These are phyloP conservation scores for Pseudogymnoascus sp. DNA, from an alignment of 2,329 filamentous ascomycete species.

Conservation along the genomic window DNA sequence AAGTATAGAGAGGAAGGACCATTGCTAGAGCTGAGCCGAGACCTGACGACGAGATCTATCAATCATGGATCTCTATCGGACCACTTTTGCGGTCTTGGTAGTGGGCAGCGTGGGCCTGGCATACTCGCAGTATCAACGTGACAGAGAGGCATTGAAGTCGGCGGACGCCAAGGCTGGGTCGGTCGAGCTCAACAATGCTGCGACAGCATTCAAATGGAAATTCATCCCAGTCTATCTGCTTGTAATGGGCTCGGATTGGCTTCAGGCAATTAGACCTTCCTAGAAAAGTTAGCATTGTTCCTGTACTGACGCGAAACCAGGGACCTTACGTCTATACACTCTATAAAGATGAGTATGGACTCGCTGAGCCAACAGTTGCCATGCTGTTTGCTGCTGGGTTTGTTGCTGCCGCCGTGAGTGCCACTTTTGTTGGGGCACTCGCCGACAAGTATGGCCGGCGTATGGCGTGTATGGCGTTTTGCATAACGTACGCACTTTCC, in stretches of 20 bases:
- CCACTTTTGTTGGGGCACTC: constrained; percentile 28
- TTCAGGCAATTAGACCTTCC: constrained; percentile 34
- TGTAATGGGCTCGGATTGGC: constrained; percentile 45
- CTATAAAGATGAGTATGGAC: constrained; percentile 28
- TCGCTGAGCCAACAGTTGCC: constrained; percentile 25
- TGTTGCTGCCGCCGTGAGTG: constrained; percentile 26
- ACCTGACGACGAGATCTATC: neutral
- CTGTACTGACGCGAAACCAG: constrained; percentile 38
- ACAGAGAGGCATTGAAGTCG: neutral
- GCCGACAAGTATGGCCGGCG: constrained; percentile 34
- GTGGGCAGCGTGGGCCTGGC: neutral
- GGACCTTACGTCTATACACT: constrained; percentile 29
- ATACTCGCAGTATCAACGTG: neutral
- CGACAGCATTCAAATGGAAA: constrained; percentile 21
- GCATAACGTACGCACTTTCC: constrained; percentile 43
- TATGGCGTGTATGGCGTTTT: constrained; percentile 47
- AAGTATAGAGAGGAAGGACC: neutral
- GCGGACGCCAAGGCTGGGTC: neutral
- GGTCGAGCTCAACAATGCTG: constrained; percentile 16
- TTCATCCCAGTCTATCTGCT: constrained; percentile 41
- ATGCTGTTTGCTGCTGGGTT: constrained; percentile 28
- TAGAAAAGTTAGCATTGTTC: constrained; percentile 27
- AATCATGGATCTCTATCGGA: neutral
- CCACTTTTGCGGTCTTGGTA: neutral
- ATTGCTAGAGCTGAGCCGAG: neutral